Percentiles rank a stretch among this genome's conserved stretches.
Evolutionary conservation across 73 alveolate species (phyloP).

Genomic region (Paramecium primaurelia): DNA sequence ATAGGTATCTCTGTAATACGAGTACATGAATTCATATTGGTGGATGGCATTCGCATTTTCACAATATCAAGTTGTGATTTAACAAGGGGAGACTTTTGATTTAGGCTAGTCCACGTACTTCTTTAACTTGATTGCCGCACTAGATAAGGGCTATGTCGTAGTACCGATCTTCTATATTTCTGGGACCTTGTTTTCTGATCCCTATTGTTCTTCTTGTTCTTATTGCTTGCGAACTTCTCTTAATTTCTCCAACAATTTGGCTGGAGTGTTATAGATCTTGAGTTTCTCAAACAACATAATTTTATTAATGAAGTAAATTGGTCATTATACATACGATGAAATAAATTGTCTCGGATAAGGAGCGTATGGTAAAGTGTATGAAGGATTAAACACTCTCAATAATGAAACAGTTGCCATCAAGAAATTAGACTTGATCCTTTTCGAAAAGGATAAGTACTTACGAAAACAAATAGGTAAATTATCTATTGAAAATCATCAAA

Average conservation of each 20-base stretch:
- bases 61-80: not conserved
- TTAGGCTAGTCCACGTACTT: not conserved
- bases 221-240: not conserved
- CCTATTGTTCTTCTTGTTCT: not conserved
- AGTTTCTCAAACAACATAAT: conserved; percentile 43
- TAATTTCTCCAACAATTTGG: not conserved
- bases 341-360: conserved; percentile 46
- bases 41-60: conserved; percentile 23
- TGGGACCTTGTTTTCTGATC: not conserved
- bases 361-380: conserved; percentile 60
- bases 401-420: conserved; percentile 54
- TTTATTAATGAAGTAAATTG: conserved; percentile 24
- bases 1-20: not conserved
- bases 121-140: not conserved
- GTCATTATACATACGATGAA: conserved; percentile 48
- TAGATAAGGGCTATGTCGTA: not conserved
- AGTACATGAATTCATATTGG: conserved; percentile 17
- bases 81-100: not conserved
- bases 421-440: conserved; percentile 31
- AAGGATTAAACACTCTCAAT: conserved; percentile 53
- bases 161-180: not conserved
- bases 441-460: conserved; percentile 34
- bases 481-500: not conserved
- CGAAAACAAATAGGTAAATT: not conserved
- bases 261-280: conserved; percentile 32